Percentiles rank a stretch among this genome's conserved stretches.
These are phyloP conservation scores for Lactifluus subvellereus DNA, from an alignment of 768 basidiomycete genomes.

Conservation along the genomic window DNA sequence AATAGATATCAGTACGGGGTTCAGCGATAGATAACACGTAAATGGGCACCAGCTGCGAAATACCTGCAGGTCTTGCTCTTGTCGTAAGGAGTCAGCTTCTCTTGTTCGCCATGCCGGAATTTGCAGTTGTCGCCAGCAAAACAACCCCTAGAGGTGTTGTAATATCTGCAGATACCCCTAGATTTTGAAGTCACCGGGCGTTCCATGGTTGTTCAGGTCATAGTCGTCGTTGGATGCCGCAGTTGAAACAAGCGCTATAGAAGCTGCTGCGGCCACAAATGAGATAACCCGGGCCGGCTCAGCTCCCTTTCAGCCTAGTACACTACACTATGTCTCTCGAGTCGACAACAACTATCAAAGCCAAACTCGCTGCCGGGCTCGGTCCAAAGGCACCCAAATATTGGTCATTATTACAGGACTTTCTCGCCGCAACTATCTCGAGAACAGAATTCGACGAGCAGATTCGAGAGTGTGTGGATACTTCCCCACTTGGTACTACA, in stretches of 20 bases:
- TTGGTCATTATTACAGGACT: conserved; percentile 58
- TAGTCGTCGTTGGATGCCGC: conserved; percentile 13
- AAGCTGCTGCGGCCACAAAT: not conserved
- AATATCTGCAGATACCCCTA: conserved; percentile 67
- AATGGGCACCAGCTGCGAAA: conserved; percentile 49
- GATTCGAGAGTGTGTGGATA: conserved; percentile 55
- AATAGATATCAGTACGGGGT: not conserved
- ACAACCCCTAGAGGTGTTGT: conserved; percentile 58
- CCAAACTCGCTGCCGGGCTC: conserved; percentile 55
- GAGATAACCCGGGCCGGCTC: not conserved
- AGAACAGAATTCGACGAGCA: conserved; percentile 72
- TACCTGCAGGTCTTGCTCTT: conserved; percentile 62
- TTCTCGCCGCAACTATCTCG: conserved; percentile 62
- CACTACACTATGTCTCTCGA: conserved; percentile 58
- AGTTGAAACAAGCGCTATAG: not conserved
- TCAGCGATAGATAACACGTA: not conserved
- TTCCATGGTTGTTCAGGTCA: conserved; percentile 21
- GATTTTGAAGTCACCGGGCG: conserved; percentile 66
- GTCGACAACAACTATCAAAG: conserved; percentile 67
- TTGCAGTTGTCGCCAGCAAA: conserved; percentile 65
- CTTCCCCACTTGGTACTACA: conserved; percentile 43
- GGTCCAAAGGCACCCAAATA: conserved; percentile 57
- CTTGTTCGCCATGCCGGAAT: conserved; percentile 59
- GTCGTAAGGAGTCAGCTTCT: conserved; percentile 61
- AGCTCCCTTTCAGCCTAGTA: not conserved